Percentiles rank a stretch among this genome's conserved stretches.
These are phyloP conservation scores for Citrus sinensis DNA, from an alignment of 345 rosid genomes.

Conservation along the genomic window DVS_A1.0 CM039169.1:2808001-2808500, in stretches of 20 bases:
- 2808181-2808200: background rate
- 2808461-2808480: background rate
- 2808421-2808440: background rate
- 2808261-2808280: background rate
- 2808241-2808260: background rate
- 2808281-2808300: background rate
- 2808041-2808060: background rate
- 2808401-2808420: background rate
- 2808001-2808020: background rate
- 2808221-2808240: no score
- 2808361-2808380: background rate
- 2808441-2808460: background rate
- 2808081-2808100: background rate
- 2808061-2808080: background rate
- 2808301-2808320: background rate
- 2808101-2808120: background rate
- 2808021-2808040: background rate
- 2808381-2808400: background rate
- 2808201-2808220: no score
- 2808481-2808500: conserved; percentile 54
- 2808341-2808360: background rate
- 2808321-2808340: background rate
- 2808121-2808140: conserved; percentile 10
- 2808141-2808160: conserved; percentile 1
- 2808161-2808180: background rate